Base-by-base conservation (phyloP, 1,284 basidiomycete genomes). In the Cryptococcus sp. region DNA sequence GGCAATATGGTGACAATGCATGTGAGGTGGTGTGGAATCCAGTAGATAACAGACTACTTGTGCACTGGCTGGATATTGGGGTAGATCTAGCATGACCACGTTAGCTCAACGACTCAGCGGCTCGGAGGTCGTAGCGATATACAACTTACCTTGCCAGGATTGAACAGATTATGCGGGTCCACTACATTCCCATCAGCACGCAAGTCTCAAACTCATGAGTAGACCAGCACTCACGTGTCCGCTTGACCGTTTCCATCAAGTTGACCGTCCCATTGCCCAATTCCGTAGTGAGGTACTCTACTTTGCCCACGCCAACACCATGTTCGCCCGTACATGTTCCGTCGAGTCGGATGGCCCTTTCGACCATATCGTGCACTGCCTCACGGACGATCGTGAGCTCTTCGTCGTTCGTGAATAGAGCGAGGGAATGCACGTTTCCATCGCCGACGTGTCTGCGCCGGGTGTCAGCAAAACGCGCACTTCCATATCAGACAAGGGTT, bases 361-460 rank as follows among this genome's bases (percentile, higher is more conserved):
- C 68, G 17, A 80, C 80, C 76, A 83, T 80, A 25, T 80, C 72
- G 42, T 81, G 78, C 5, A 82, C 81, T 2, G 78, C 80, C 15
- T 74, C 75, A 51, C 74, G 73, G n/a, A 80, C 78, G 27, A 68
- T 70, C 19, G 64, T 61, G 40, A 80, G 73, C 56, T 80, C 77
- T 25, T 69, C 65, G 15, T 74, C 71, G 50, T 60, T 69, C 40
- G 57, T 66, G 67, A 76, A 76, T 20, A 69, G 56, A 13, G 62
- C 65, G 44, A 74, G 57, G 25, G 66, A 74, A 62, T 78, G 75
- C 31, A 70, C 80, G 69, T 83, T 81, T 78, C 91, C 91, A 73
- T 94, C 92, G 1, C 91, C 92, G 0, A 90, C 90, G 68, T 93
- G 91, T 1, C 90, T 90, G 11, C 88, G 82, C 42, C 90, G 86